phyloP scores from a whole-genome alignment of 2,329 filamentous ascomycete species.

The Rasamsonia emersonii region DNA sequence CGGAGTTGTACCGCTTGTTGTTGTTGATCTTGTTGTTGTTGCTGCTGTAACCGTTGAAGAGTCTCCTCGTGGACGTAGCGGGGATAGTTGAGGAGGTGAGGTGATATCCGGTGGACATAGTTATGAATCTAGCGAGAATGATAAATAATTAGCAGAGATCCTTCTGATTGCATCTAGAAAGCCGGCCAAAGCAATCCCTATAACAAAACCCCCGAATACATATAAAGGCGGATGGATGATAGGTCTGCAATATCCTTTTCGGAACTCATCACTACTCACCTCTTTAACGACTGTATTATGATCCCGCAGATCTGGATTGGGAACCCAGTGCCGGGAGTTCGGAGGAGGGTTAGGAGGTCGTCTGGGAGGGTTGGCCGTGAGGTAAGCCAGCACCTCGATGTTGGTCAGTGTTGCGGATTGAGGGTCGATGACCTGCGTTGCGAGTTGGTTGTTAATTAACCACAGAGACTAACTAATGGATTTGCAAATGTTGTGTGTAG shows the following conservation, averaged over 20 bases:
- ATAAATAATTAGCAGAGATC: no score
- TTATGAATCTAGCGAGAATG: slow-evolving; percentile 34
- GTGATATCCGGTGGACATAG: slow-evolving; percentile 31
- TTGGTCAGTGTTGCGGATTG: slow-evolving; percentile 23
- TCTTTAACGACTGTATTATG: slow-evolving; percentile 40
- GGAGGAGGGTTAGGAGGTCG: slow-evolving; percentile 30
- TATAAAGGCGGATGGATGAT: no score
- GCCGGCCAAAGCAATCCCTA: not conserved
- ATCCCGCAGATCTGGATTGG: slow-evolving; percentile 35
- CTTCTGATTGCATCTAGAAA: not conserved
- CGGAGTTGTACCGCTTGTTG: slow-evolving; percentile 5
- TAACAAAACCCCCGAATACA: not conserved
- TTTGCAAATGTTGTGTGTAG: not conserved
- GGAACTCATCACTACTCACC: no score
- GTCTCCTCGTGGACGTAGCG: slow-evolving; percentile 15
- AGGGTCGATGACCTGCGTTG: slow-evolving; percentile 9
- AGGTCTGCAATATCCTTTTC: no score
- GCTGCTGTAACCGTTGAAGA: slow-evolving; percentile 13
- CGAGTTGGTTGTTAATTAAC: not conserved
- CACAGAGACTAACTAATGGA: not conserved
- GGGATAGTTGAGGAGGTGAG: slow-evolving; percentile 32
- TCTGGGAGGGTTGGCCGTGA: slow-evolving; percentile 30
- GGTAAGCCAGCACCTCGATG: slow-evolving; percentile 35
- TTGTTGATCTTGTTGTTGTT: slow-evolving; percentile 8
- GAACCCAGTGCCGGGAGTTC: slow-evolving; percentile 28